Conservation (phyloP, 441 rosid genomes). For the Erodium moschatum region DNA sequence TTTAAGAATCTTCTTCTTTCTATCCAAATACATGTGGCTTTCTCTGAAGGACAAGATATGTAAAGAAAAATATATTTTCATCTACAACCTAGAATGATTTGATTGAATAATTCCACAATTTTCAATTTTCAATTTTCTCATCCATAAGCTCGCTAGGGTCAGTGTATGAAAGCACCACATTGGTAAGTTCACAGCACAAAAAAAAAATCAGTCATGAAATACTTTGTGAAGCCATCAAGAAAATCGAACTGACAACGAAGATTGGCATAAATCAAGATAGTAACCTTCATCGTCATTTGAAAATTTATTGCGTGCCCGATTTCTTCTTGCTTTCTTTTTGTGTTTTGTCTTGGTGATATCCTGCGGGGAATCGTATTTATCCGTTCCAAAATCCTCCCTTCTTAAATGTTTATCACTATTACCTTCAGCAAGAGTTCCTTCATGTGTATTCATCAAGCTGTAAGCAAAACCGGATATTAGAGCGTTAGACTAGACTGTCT, state of each 20-base stretch:
- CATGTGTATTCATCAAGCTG: slow-evolving; percentile 32
- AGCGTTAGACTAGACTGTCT: background rate
- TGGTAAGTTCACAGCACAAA: background rate
- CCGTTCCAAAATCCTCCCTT: slow-evolving; percentile 21
- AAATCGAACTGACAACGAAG: background rate
- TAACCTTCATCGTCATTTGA: slow-evolving; percentile 39
- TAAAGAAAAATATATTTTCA: background rate
- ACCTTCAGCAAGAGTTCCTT: slow-evolving; percentile 26
- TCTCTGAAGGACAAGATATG: background rate
- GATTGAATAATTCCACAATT: background rate
- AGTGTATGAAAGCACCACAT: background rate
- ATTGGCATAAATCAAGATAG: slow-evolving; percentile 1
- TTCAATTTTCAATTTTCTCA: background rate
- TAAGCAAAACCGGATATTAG: slow-evolving; percentile 25
- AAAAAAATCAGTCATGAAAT: background rate
- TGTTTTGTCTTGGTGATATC: slow-evolving; percentile 25
- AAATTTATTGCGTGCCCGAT: slow-evolving; percentile 28
- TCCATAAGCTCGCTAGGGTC: background rate
- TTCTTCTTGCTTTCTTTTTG: slow-evolving; percentile 45
- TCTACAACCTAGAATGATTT: background rate
- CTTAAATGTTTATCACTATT: slow-evolving; percentile 21
- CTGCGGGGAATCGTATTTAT: slow-evolving; percentile 24
- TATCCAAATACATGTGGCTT: too few species aligned
- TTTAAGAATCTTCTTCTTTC: background rate
- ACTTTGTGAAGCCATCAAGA: background rate